A percentile compares a stretch with the other conserved stretches of the same genome.
These are phyloP conservation scores for Hypericum perforatum DNA, from an alignment of 345 rosid species.

Conservation along the genomic window DNA sequence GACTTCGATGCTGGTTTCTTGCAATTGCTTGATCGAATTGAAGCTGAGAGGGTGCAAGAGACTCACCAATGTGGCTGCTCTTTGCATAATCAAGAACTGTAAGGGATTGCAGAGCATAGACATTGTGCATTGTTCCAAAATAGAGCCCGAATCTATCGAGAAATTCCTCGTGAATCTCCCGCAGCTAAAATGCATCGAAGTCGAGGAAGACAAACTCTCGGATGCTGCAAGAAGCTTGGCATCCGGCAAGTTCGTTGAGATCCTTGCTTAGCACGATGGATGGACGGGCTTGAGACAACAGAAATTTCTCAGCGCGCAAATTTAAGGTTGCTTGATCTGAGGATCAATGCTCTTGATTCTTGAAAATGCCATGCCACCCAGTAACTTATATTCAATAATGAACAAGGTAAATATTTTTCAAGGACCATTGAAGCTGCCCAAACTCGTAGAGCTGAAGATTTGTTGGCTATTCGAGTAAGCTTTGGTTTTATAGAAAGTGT, in stretches of 20 bases:
- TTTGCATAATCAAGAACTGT: constrained; percentile 43
- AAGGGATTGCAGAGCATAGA: constrained; percentile 40
- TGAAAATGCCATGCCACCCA: no score
- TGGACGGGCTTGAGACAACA: no score
- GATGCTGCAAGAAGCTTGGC: constrained; percentile 35
- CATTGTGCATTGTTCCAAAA: constrained; percentile 35
- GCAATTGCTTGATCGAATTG: constrained; percentile 41
- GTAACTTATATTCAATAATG: no score
- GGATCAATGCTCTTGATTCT: no score
- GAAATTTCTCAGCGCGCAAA: no score
- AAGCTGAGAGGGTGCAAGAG: constrained; percentile 56
- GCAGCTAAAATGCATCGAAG: constrained; percentile 35
- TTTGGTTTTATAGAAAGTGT: no score
- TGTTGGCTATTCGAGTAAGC: no score
- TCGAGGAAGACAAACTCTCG: constrained; percentile 55
- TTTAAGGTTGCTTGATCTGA: no score
- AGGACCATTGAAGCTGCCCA: no score
- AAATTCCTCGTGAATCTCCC: constrained; percentile 33
- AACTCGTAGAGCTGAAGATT: no score
- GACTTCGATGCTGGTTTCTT: constrained; percentile 61
- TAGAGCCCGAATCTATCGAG: constrained; percentile 44
- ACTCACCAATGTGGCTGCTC: constrained; percentile 32
- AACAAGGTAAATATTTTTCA: no score
- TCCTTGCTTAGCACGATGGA: constrained; percentile 13
- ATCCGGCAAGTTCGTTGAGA: constrained; percentile 31